These are phyloP conservation scores for Penicillium robsamsonii DNA, from an alignment of 495 filamentous ascomycete species.

Conservation along the genomic window DNA sequence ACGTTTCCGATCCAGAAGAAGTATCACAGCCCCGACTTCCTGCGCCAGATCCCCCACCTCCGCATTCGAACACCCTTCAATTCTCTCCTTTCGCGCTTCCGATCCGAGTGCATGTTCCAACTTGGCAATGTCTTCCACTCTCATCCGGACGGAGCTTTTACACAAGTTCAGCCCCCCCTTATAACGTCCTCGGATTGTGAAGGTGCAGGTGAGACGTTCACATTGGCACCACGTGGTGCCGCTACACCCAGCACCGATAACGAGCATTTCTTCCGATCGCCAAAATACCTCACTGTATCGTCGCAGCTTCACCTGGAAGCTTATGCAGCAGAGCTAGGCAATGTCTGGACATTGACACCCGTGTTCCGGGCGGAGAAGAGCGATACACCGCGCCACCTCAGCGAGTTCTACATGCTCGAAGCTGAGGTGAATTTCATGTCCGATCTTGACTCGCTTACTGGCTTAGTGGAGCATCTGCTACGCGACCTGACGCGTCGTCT, in stretches of 20 bases:
- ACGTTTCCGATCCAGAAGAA: conserved; percentile 92
- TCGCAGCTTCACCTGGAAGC: conserved; percentile 94
- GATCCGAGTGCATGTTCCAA: conserved; percentile 80
- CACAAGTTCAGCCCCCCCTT: conserved; percentile 88
- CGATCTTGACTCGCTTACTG: conserved; percentile 66
- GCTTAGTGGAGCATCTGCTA: conserved; percentile 75
- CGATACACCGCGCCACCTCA: conserved; percentile 89
- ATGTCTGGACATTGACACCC: conserved; percentile 91
- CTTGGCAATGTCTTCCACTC: conserved; percentile 69
- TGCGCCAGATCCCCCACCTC: conserved; percentile 86
- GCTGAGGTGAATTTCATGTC: conserved; percentile 80
- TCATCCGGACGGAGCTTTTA: conserved; percentile 57
- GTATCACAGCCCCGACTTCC: conserved; percentile 83
- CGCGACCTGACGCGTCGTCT: conserved; percentile 56
- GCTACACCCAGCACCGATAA: conserved; percentile 32
- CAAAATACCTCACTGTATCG: conserved; percentile 96
- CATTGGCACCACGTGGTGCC: conserved; percentile 50
- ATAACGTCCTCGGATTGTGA: conserved; percentile 98
- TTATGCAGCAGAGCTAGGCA: conserved; percentile 79
- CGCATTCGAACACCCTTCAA: conserved; percentile 81
- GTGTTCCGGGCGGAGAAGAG: conserved; percentile 93
- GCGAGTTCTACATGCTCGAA: conserved; percentile 99
- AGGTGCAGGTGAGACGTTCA: conserved; percentile 95
- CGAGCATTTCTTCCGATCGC: conserved; percentile 71
- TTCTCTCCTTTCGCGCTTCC: conserved; percentile 73